phyloP scores from a whole-genome alignment of 176 grass and related monocot genomes.

The Triticum turgidum region DNA sequence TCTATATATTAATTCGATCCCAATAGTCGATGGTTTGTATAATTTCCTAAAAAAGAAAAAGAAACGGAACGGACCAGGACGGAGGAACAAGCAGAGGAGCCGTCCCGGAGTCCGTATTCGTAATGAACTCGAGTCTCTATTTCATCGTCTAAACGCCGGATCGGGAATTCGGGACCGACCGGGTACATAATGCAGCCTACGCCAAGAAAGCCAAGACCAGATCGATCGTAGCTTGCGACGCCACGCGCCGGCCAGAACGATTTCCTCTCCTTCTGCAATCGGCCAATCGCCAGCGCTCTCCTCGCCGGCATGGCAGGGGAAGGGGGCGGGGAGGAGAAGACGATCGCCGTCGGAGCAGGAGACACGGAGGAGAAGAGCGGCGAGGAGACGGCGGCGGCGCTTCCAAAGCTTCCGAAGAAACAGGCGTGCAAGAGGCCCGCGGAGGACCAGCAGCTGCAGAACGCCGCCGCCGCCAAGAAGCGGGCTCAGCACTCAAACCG shows the following conservation, averaged over 20 bases:
- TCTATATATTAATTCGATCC: too few species aligned
- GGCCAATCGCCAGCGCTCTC: not conserved
- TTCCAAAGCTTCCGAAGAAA: not conserved
- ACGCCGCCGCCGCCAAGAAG: not conserved
- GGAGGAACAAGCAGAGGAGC: too few species aligned
- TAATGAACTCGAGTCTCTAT: not conserved
- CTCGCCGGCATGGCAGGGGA: not conserved
- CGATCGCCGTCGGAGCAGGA: not conserved
- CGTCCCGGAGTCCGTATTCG: not conserved
- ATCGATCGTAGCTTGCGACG: not conserved
- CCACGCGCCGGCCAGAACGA: too few species aligned
- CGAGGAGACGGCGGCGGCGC: not conserved
- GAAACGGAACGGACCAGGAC: too few species aligned
- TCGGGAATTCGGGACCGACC: too few species aligned
- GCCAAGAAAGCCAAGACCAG: not conserved
- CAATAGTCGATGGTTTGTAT: too few species aligned
- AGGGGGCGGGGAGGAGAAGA: not conserved
- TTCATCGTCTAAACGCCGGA: too few species aligned
- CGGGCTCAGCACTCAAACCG: not conserved
- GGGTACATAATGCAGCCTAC: too few species aligned
- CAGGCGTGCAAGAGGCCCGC: constrained; percentile 32
- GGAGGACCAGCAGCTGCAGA: not conserved
- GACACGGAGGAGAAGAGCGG: not conserved
- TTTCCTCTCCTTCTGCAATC: not conserved
- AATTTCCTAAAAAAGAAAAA: too few species aligned